A percentile compares a stretch with the other conserved stretches of the same genome.
Evolutionary conservation across 257 asterid species (phyloP).

Genomic region (Penstemon barbatus): DNA sequence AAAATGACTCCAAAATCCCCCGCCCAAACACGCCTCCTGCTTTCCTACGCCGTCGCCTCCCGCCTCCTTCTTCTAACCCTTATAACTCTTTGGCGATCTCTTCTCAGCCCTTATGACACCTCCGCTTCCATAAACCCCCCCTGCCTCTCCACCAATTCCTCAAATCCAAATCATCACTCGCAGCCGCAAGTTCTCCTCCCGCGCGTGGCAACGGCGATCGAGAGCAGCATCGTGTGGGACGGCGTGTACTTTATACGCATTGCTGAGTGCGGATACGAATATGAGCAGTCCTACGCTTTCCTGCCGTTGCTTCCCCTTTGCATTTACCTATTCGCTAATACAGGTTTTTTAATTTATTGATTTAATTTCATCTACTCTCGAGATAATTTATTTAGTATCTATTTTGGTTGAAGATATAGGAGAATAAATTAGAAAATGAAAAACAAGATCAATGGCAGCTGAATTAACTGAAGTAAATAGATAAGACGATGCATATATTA

Average conservation of each 20-base stretch:
- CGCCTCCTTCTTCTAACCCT: constrained; percentile 46
- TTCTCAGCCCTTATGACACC: constrained; percentile 79
- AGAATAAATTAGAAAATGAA: not conserved
- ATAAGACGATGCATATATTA: not conserved
- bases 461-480: not conserved
- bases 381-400: not conserved
- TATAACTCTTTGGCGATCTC: constrained; percentile 64
- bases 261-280: constrained; percentile 90
- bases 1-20: constrained; percentile 29
- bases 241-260: constrained; percentile 80
- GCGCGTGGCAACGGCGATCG: constrained; percentile 53
- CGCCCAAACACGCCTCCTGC: constrained; percentile 36
- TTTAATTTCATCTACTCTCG: not conserved
- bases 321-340: constrained; percentile 58
- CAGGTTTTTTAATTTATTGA: constrained; percentile 50
- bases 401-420: constrained; percentile 7
- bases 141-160: constrained; percentile 50
- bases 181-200: constrained; percentile 48
- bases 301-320: constrained; percentile 88
- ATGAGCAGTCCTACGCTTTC: constrained; percentile 90
- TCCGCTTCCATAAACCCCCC: constrained; percentile 77
- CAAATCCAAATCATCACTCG: constrained; percentile 19
- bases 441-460: not conserved
- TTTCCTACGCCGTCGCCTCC: constrained; percentile 54
- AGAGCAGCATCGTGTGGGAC: constrained; percentile 91